These are phyloP conservation scores for Rhizopus delemar DNA, from an alignment of 371 early-diverging fungal species.

Conservation along the genomic window DNA sequence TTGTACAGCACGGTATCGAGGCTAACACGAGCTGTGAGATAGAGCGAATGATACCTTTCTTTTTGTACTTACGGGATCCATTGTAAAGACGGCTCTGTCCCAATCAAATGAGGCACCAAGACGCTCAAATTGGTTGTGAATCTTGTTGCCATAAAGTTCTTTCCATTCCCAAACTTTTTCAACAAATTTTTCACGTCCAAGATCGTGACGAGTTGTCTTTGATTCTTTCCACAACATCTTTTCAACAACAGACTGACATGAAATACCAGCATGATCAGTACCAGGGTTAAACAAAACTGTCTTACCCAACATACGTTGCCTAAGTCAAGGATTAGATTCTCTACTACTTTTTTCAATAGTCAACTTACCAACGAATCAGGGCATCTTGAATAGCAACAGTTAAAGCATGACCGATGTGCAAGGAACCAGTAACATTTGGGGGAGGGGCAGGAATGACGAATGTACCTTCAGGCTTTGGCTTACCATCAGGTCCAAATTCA, in stretches of 20 bases:
- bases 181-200: conserved; percentile 94
- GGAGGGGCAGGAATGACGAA: conserved; percentile 98
- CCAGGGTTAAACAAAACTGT: conserved; percentile 97
- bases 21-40: conserved; percentile 25
- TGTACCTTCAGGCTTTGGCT: conserved; percentile 75
- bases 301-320: conserved; percentile 97
- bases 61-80: conserved; percentile 75
- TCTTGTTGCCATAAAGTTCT: conserved; percentile 83
- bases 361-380: conserved; percentile 85
- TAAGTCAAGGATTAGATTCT: conserved; percentile 11
- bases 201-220: conserved; percentile 85
- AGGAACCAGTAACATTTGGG: conserved; percentile 99
- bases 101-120: conserved; percentile 97
- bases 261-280: conserved; percentile 99
- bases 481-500: conserved; percentile 71
- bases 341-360: neutral
- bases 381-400: conserved; percentile 97
- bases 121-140: conserved; percentile 91
- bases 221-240: conserved; percentile 88
- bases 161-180: conserved; percentile 98
- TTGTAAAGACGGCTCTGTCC: conserved; percentile 92
- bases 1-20: conserved; percentile 81
- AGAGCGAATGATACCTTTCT: neutral
- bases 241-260: conserved; percentile 98
- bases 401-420: conserved; percentile 99